A percentile compares a stretch with the other conserved stretches of the same genome.
Evolutionary conservation across 495 filamentous ascomycete species (phyloP).

Genomic region (Daldinia decipiens): DNA sequence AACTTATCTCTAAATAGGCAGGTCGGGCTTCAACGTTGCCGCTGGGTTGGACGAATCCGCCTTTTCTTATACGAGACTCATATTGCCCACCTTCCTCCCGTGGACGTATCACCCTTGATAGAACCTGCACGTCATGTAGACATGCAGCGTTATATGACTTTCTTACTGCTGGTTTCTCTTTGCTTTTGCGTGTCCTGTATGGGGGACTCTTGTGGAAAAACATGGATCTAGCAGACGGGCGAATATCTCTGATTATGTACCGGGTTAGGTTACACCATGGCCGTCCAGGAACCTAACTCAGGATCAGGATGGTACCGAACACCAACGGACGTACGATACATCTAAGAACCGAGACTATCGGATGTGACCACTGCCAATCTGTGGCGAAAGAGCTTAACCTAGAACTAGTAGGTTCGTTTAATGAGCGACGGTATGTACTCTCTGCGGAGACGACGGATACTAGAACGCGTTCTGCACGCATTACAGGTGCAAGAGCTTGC

Average conservation of each 20-base stretch:
- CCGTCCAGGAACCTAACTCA: constrained; percentile 10
- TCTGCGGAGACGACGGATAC: constrained; percentile 24
- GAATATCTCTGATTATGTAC: constrained; percentile 15
- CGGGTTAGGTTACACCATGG: constrained; percentile 10
- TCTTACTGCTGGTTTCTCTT: background rate
- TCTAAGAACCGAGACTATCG: constrained; percentile 29
- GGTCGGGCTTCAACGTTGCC: constrained; percentile 23
- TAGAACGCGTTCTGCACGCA: constrained; percentile 41
- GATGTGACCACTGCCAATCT: constrained; percentile 29
- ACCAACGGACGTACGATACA: constrained; percentile 25
- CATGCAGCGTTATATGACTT: constrained; percentile 19
- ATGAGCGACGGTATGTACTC: constrained; percentile 9
- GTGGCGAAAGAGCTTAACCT: constrained; percentile 21
- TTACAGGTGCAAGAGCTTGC: constrained; percentile 42
- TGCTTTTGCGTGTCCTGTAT: constrained; percentile 1
- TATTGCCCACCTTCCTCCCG: constrained; percentile 26
- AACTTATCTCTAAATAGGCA: constrained; percentile 38
- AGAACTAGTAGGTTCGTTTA: constrained; percentile 8
- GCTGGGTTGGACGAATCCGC: constrained; percentile 23
- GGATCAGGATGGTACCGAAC: constrained; percentile 23
- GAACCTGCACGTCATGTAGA: constrained; percentile 36
- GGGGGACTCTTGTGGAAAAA: constrained; percentile 4
- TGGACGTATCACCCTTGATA: constrained; percentile 19
- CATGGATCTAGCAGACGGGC: constrained; percentile 20
- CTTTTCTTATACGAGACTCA: constrained; percentile 21